Evolutionary conservation across 495 filamentous ascomycete genomes (phyloP).

Genomic region (Lasiosphaeria hispida): DNA sequence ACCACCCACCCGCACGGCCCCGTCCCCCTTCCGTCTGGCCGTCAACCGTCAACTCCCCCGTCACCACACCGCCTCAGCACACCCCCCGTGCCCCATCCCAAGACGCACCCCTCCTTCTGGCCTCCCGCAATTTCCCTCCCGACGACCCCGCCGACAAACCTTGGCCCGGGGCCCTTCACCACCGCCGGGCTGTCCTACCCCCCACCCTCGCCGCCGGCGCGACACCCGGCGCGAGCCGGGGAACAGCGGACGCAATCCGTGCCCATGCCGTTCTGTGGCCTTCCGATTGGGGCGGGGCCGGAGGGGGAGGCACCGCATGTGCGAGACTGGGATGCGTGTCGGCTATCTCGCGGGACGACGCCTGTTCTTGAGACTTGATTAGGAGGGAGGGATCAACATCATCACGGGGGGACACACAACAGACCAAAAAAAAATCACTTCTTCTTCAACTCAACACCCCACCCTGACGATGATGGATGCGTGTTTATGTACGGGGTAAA

Average conservation of each 20-base stretch:
- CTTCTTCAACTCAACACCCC: background rate
- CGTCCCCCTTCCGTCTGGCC: too few species aligned
- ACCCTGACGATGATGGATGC: background rate
- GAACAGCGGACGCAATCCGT: background rate
- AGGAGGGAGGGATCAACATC: too few species aligned
- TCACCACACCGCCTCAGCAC: too few species aligned
- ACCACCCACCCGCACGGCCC: too few species aligned
- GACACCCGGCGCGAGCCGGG: background rate
- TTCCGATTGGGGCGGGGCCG: constrained; percentile 44
- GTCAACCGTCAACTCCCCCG: too few species aligned
- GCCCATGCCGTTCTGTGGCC: constrained; percentile 19
- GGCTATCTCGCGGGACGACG: background rate
- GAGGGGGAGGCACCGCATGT: constrained; percentile 29
- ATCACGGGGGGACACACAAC: too few species aligned
- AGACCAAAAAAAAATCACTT: background rate
- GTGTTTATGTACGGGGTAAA: constrained; percentile 6
- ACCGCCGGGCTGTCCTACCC: constrained; percentile 1
- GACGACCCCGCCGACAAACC: background rate
- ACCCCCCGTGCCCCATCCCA: too few species aligned
- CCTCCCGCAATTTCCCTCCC: constrained; percentile 1
- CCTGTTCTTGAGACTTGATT: background rate
- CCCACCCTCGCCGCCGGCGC: background rate
- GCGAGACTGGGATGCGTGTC: constrained; percentile 23
- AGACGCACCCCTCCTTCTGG: background rate
- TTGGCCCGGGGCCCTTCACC: constrained; percentile 16